phyloP scores from a whole-genome alignment of 345 rosid species.

The Boechera stricta region DNA sequence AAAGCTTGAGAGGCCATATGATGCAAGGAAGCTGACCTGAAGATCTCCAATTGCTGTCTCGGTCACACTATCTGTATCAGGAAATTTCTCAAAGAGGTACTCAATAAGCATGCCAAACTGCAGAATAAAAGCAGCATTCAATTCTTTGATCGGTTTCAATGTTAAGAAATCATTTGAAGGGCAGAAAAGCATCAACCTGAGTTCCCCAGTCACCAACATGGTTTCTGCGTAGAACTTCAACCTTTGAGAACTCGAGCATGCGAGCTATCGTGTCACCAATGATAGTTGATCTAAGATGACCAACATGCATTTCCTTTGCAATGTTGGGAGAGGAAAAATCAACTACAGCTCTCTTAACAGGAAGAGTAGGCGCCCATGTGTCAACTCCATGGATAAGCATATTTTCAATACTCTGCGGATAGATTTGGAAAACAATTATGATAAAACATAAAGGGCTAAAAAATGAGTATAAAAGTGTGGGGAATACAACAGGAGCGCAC shows the following conservation, averaged over 20 bases:
- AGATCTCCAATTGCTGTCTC: background rate
- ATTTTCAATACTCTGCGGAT: background rate
- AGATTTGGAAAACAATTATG: no score
- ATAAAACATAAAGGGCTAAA: no score
- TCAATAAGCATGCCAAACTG: no score
- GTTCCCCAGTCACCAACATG: background rate
- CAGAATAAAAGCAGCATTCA: no score
- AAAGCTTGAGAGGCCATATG: background rate
- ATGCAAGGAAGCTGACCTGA: background rate
- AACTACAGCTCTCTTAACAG: no score
- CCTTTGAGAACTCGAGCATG: background rate
- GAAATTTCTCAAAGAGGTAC: background rate
- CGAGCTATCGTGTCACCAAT: background rate
- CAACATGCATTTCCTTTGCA: background rate
- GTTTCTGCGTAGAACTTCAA: background rate
- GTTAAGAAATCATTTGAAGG: no score
- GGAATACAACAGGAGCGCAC: slow-evolving; percentile 41
- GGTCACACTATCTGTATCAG: background rate
- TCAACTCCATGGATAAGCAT: background rate
- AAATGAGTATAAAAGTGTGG: no score
- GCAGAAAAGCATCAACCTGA: background rate
- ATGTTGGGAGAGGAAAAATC: no score
- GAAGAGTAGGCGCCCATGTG: no score
- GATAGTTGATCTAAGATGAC: background rate
- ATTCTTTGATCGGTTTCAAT: no score